Evolutionary conservation across 2,329 filamentous ascomycete species (phyloP).

Genomic region (Fusarium floridanum): DNA sequence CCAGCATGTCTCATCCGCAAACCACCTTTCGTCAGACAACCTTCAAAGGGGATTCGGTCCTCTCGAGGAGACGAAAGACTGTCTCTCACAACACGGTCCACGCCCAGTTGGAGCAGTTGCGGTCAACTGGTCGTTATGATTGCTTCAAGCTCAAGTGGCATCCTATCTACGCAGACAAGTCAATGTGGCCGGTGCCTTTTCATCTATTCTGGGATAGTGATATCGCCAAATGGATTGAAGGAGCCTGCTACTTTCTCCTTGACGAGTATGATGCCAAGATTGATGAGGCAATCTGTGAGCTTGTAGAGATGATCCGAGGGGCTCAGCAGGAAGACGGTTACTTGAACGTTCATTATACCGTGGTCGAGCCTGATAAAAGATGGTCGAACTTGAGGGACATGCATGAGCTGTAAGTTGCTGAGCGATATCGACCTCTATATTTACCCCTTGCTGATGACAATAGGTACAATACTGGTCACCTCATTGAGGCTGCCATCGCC

Average conservation of each 20-base stretch:
- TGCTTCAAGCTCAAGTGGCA: slow-evolving; percentile 70
- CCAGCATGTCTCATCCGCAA: slow-evolving; percentile 51
- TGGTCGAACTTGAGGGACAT: slow-evolving; percentile 72
- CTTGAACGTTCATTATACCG: slow-evolving; percentile 72
- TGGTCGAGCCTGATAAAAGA: slow-evolving; percentile 66
- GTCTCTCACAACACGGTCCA: slow-evolving; percentile 56
- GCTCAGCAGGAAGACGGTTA: slow-evolving; percentile 73
- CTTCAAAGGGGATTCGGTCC: slow-evolving; percentile 53
- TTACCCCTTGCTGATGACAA: not conserved
- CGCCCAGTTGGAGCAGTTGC: slow-evolving; percentile 66
- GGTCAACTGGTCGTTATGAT: slow-evolving; percentile 67
- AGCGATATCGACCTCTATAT: not conserved
- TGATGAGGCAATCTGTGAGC: slow-evolving; percentile 49
- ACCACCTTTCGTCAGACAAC: slow-evolving; percentile 52
- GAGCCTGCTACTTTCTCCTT: slow-evolving; percentile 28
- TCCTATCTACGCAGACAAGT: slow-evolving; percentile 63
- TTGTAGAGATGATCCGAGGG: slow-evolving; percentile 68
- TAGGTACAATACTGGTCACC: slow-evolving; percentile 70
- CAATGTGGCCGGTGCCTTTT: slow-evolving; percentile 66
- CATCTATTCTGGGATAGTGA: slow-evolving; percentile 70
- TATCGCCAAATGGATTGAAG: slow-evolving; percentile 36
- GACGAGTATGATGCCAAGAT: slow-evolving; percentile 22
- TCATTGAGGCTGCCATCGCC: slow-evolving; percentile 71
- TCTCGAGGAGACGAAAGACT: slow-evolving; percentile 50
- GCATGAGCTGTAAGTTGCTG: slow-evolving; percentile 67